A percentile compares a stretch with the other conserved stretches of the same genome.
These are phyloP conservation scores for Mortierella antarctica DNA, from an alignment of 192 early-diverging fungal species.

Conservation along the genomic window DNA sequence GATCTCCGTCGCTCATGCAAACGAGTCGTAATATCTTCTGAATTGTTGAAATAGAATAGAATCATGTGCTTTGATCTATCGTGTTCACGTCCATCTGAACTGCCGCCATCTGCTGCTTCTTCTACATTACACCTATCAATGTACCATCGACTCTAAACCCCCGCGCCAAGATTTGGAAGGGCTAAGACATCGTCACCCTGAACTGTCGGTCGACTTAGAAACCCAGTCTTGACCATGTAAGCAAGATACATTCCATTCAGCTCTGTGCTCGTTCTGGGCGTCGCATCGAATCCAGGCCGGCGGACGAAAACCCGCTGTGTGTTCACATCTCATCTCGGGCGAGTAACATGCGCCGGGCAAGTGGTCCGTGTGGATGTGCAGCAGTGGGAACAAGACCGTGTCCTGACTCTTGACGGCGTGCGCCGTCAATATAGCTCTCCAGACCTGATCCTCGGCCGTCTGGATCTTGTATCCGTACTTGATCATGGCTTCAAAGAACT, in stretches of 20 bases:
- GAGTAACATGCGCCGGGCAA: conserved; percentile 92
- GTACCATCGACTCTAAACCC: conserved; percentile 16
- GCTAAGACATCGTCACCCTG: conserved; percentile 17
- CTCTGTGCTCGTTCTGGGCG: conserved; percentile 62
- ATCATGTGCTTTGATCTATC: no score
- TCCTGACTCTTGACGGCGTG: conserved; percentile 83
- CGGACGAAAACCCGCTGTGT: conserved; percentile 62
- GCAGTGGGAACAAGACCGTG: conserved; percentile 92
- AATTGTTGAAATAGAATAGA: no score
- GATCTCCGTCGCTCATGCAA: no score
- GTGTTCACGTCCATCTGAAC: no score
- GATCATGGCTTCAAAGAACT: conserved; percentile 82
- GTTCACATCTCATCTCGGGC: conserved; percentile 84
- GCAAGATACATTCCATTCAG: conserved; percentile 88
- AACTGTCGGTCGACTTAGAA: conserved; percentile 61
- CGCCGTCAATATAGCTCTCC: conserved; percentile 93
- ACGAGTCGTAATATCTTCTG: no score
- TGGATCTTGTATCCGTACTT: conserved; percentile 78
- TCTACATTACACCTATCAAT: no score
- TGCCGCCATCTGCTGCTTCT: no score
- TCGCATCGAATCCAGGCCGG: conserved; percentile 38
- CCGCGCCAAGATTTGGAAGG: conserved; percentile 43
- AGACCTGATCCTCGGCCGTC: conserved; percentile 91
- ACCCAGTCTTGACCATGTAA: conserved; percentile 91
- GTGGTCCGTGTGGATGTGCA: conserved; percentile 98